Conservation (phyloP, 1,139 yeast genomes). For the Geotrichum bryndzae region DNA sequence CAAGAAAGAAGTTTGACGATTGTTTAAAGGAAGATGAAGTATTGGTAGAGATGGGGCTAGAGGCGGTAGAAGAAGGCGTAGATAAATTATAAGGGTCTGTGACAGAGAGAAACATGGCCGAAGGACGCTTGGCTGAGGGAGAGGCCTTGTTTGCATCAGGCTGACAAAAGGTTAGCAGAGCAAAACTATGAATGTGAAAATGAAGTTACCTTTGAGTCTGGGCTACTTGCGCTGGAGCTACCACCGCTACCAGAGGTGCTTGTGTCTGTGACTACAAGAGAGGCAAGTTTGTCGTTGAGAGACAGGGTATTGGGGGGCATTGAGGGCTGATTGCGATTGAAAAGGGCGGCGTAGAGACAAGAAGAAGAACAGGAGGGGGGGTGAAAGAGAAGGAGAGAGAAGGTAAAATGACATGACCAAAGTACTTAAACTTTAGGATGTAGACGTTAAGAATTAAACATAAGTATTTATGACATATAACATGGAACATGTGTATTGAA, state of each 20-base stretch:
- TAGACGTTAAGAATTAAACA: not conserved
- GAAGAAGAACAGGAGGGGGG: not conserved
- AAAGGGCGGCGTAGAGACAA: not conserved
- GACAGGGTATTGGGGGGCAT: not conserved
- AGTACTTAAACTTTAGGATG: not conserved
- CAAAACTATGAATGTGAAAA: not conserved
- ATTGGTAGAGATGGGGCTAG: not conserved
- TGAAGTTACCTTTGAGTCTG: not conserved
- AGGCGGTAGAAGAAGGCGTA: not conserved
- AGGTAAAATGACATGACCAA: not conserved
- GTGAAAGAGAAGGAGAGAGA: not conserved
- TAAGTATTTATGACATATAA: not conserved
- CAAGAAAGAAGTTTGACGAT: slow-evolving; percentile 8
- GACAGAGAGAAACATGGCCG: slow-evolving; percentile 11
- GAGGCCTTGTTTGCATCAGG: not conserved
- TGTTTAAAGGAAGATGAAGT: slow-evolving; percentile 4
- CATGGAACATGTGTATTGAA: not conserved
- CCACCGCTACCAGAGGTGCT: not conserved
- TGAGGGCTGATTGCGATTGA: not conserved
- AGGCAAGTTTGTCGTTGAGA: not conserved
- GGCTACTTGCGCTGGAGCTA: not conserved
- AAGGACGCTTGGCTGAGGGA: slow-evolving; percentile 1
- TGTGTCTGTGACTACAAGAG: not conserved
- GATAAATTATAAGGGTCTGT: slow-evolving; percentile 6
- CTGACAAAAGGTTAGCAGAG: not conserved